Percentiles rank a stretch among this genome's conserved stretches.
Conservation (phyloP, 257 asterid genomes). For the Linaria vulgaris region DNA sequence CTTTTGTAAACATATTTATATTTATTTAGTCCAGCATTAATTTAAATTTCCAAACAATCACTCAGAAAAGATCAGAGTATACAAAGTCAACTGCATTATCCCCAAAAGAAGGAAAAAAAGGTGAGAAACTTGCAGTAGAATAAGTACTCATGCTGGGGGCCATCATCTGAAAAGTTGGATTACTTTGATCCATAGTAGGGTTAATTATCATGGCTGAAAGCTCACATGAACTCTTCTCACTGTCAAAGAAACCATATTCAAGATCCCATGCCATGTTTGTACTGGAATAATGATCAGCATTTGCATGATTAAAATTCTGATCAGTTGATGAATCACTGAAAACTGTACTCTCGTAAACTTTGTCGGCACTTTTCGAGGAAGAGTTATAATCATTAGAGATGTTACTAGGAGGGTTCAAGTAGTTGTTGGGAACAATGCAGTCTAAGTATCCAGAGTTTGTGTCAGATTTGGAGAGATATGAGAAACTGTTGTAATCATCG, state of each 20-base stretch:
- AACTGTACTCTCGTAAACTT: conserved; percentile 6
- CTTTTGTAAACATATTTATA: not conserved
- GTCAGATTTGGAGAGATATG: conserved; percentile 29
- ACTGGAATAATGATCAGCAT: not conserved
- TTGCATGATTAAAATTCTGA: not conserved
- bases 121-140: conserved; percentile 33
- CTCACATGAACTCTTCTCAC: conserved; percentile 50
- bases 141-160: conserved; percentile 5
- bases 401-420: conserved; percentile 61
- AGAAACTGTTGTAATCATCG: conserved; percentile 25
- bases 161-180: too few relatives aligned
- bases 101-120: conserved; percentile 47
- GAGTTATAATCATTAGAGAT: not conserved
- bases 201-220: conserved; percentile 59
- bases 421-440: conserved; percentile 79
- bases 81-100: conserved; percentile 57
- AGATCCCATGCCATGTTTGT: conserved; percentile 29
- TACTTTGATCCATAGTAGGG: conserved; percentile 17
- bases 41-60: not conserved
- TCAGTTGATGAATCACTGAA: conserved; percentile 18
- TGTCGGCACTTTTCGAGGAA: conserved; percentile 11
- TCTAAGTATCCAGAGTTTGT: conserved; percentile 80
- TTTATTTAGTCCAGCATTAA: not conserved
- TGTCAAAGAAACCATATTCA: conserved; percentile 37
- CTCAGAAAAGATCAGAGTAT: conserved; percentile 42